A percentile compares a stretch with the other conserved stretches of the same genome.
Evolutionary conservation across 202 grass and related monocot genomes (phyloP).

Genomic region (Sporobolus alterniflorus): DNA sequence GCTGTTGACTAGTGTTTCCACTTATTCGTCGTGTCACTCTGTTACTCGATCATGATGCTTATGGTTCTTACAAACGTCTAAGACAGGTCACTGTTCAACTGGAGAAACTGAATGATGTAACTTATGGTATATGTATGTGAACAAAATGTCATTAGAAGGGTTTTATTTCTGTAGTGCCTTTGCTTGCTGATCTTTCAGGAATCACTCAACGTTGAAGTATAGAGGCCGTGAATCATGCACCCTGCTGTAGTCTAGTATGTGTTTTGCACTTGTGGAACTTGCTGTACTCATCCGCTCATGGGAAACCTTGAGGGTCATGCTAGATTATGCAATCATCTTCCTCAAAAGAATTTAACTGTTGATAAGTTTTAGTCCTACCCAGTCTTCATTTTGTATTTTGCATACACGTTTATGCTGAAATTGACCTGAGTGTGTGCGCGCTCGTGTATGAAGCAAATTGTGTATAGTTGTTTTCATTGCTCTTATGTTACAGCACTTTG

Average conservation of each 20-base stretch:
- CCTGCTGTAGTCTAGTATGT: neutral
- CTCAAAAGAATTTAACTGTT: no score
- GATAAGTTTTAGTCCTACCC: no score
- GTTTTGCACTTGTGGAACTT: neutral
- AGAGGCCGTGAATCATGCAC: neutral
- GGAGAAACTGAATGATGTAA: neutral
- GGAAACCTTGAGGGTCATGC: neutral
- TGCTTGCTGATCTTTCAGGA: neutral
- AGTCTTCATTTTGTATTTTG: no score
- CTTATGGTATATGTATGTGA: neutral
- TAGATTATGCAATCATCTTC: neutral
- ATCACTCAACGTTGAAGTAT: neutral
- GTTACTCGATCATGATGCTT: neutral
- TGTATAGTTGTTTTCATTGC: neutral
- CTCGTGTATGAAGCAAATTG: neutral
- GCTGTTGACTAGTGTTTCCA: conserved; percentile 9
- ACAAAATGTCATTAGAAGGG: neutral
- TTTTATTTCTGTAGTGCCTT: neutral
- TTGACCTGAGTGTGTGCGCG: no score
- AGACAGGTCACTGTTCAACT: neutral
- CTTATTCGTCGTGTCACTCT: neutral
- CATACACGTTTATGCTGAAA: neutral
- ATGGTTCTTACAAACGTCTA: neutral
- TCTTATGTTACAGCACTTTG: neutral
- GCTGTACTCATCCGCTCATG: neutral